A percentile compares a stretch with the other conserved stretches of the same genome.
phyloP scores from a whole-genome alignment of 2,329 filamentous ascomycete species.

The Aspergillus glaucus region DNA sequence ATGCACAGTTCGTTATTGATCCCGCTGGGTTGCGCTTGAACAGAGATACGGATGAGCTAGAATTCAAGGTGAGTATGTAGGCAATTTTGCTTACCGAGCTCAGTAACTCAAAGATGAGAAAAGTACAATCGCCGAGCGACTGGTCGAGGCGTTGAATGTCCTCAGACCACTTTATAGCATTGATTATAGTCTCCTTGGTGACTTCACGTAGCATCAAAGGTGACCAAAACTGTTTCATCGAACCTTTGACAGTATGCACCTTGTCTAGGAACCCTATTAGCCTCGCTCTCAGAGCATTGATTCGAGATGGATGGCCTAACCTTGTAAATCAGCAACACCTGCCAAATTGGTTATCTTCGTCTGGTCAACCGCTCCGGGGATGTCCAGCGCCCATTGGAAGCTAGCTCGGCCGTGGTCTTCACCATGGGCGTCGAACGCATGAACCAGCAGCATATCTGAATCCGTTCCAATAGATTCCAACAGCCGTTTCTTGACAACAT shows the following conservation, averaged over 20 bases:
- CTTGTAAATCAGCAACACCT: slow-evolving; percentile 5
- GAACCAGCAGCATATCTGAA: slow-evolving; percentile 7
- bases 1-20: slow-evolving; percentile 2
- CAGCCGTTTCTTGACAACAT: slow-evolving; percentile 6
- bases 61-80: neutral
- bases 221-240: slow-evolving; percentile 8
- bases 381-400: slow-evolving; percentile 32
- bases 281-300: too few species aligned
- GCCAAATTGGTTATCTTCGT: slow-evolving; percentile 3
- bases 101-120: slow-evolving; percentile 7
- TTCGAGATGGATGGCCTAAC: neutral
- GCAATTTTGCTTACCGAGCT: slow-evolving; percentile 1
- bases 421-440: slow-evolving; percentile 31
- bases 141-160: slow-evolving; percentile 2
- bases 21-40: slow-evolving; percentile 2
- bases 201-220: slow-evolving; percentile 3
- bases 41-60: neutral
- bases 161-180: slow-evolving; percentile 2
- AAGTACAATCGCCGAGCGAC: slow-evolving; percentile 6
- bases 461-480: slow-evolving; percentile 3
- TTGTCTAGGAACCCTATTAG: slow-evolving; percentile 1
- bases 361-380: slow-evolving; percentile 7
- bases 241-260: slow-evolving; percentile 3
- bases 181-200: slow-evolving; percentile 3
- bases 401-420: slow-evolving; percentile 45